These are phyloP conservation scores for Trametes elegans DNA, from an alignment of 768 basidiomycete genomes.

Conservation along the genomic window DNA sequence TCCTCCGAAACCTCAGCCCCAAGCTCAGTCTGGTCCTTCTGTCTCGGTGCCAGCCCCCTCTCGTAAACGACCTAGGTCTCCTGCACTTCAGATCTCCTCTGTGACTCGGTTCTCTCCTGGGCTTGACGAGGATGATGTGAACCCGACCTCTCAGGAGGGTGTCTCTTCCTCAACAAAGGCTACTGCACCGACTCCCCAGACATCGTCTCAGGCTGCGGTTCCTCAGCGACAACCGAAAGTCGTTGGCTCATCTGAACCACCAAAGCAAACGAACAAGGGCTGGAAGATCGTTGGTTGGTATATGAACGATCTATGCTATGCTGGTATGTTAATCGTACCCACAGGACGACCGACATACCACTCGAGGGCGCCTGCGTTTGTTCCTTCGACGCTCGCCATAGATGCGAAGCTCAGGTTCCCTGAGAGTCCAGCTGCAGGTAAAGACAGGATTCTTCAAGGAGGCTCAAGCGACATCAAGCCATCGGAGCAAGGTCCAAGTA, in stretches of 20 bases:
- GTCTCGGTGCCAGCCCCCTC: not conserved
- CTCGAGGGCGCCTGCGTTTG: conserved; percentile 12
- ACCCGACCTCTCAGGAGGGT: not conserved
- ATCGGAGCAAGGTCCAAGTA: not conserved
- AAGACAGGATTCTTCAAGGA: not conserved
- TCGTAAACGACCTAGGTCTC: conserved; percentile 2
- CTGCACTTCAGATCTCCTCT: conserved; percentile 9
- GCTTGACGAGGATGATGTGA: not conserved
- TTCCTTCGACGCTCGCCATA: conserved; percentile 15
- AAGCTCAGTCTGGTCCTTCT: not conserved
- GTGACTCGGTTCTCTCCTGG: conserved; percentile 1
- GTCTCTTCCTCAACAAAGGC: not conserved
- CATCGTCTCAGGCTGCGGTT: not conserved
- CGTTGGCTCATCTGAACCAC: not conserved
- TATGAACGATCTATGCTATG: not conserved
- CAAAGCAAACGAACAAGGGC: not conserved
- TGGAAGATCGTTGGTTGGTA: not conserved
- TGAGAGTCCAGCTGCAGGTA: not conserved
- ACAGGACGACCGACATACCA: conserved; percentile 3
- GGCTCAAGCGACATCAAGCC: not conserved
- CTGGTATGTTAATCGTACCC: not conserved
- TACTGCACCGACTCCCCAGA: not conserved
- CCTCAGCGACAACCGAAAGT: not conserved
- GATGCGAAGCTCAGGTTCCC: conserved; percentile 15
- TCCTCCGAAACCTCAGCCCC: conserved; percentile 4